phyloP scores from a whole-genome alignment of 2,329 filamentous ascomycete genomes.

The Aspergillus hiratsukae region DNA sequence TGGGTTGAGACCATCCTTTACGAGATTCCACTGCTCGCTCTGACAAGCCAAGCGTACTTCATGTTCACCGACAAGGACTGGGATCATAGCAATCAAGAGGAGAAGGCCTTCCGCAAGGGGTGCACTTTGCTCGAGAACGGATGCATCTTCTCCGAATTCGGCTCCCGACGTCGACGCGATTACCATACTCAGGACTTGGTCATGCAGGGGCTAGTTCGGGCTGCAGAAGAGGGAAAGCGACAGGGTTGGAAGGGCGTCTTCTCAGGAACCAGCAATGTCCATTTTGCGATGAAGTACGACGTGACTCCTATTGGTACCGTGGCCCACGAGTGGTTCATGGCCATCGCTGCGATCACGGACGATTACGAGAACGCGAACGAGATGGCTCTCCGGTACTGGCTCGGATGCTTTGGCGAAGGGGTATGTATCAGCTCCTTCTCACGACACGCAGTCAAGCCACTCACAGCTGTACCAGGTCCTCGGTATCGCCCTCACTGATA shows the following conservation, averaged over 20 bases:
- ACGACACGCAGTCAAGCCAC: neutral
- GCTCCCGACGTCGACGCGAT: constrained; percentile 80
- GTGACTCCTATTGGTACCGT: constrained; percentile 82
- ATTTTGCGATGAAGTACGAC: constrained; percentile 89
- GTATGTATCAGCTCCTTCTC: constrained; percentile 31
- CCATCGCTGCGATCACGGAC: constrained; percentile 82
- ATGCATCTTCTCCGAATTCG: constrained; percentile 91
- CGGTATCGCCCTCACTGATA: constrained; percentile 89
- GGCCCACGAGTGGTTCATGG: constrained; percentile 99
- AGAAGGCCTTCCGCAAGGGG: constrained; percentile 79
- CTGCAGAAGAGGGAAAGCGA: constrained; percentile 65
- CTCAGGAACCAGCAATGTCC: constrained; percentile 90
- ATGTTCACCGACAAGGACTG: constrained; percentile 93
- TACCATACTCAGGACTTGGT: constrained; percentile 94
- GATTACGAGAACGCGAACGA: constrained; percentile 84
- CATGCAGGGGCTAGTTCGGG: constrained; percentile 76
- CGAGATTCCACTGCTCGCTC: constrained; percentile 87
- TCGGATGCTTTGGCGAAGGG: constrained; percentile 81
- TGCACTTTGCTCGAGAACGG: constrained; percentile 71
- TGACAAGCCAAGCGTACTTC: constrained; percentile 96
- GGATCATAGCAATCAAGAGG: constrained; percentile 80
- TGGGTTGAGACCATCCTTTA: constrained; percentile 98
- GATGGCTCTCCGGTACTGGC: constrained; percentile 79
- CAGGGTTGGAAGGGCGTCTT: constrained; percentile 67
- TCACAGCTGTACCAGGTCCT: constrained; percentile 51